Percentiles rank a stretch among this genome's conserved stretches.
Conservation (phyloP, 441 rosid species). For the Rhodomyrtus psidioides region DNA sequence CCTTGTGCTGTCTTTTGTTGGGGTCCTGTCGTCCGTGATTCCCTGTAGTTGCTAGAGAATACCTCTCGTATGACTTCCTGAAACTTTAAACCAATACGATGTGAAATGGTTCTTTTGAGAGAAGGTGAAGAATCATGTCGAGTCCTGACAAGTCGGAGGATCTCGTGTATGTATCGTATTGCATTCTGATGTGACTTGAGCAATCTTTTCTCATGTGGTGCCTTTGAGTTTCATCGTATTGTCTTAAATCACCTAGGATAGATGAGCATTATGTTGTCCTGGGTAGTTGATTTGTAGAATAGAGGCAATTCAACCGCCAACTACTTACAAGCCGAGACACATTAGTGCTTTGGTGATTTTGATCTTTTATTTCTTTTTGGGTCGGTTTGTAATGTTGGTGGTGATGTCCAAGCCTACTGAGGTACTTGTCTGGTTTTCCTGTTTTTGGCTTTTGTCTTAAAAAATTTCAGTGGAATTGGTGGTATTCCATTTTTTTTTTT, state of each 20-base stretch:
- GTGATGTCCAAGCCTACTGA: neutral
- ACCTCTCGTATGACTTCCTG: neutral
- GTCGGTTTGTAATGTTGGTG: neutral
- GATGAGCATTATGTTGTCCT: neutral
- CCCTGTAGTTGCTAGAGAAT: neutral
- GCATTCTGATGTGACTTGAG: neutral
- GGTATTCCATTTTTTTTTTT: neutral
- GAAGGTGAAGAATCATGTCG: neutral
- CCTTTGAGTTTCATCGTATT: neutral
- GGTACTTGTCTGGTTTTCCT: neutral
- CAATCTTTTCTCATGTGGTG: neutral
- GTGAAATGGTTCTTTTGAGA: neutral
- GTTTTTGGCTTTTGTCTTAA: neutral
- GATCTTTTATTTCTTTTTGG: neutral
- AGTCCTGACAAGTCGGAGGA: neutral
- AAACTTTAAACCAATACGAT: neutral
- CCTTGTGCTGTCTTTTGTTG: neutral
- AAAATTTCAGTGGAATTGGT: neutral
- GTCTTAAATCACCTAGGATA: neutral
- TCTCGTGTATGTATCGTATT: neutral
- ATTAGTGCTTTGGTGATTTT: neutral
- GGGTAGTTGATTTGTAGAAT: neutral
- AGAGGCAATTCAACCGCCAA: neutral
- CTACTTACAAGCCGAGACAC: neutral
- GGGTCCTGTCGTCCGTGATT: neutral